Percentiles rank a stretch among this genome's conserved stretches.
phyloP scores from a whole-genome alignment of 2,329 filamentous ascomycete species.

The Pyrenophora graminea region DNA sequence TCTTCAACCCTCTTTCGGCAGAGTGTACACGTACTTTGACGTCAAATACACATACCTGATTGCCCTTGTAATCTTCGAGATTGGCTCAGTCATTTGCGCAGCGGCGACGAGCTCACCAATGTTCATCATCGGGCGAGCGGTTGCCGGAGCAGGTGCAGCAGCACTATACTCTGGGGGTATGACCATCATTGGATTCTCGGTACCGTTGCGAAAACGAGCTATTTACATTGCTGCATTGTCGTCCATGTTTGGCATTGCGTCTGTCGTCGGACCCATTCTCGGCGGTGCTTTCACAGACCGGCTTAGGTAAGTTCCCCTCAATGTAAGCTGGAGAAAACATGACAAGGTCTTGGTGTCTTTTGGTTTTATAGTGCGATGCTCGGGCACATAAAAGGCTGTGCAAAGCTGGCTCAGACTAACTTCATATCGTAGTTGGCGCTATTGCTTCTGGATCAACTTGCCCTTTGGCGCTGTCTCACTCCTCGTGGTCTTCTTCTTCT shows the following conservation, averaged over 20 bases:
- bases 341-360: too few species aligned
- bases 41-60: slow-evolving; percentile 58
- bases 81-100: slow-evolving; percentile 61
- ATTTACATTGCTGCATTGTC: slow-evolving; percentile 47
- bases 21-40: slow-evolving; percentile 64
- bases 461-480: slow-evolving; percentile 51
- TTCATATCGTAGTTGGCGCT: slow-evolving; percentile 47
- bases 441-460: slow-evolving; percentile 43
- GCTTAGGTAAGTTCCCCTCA: slow-evolving; percentile 4
- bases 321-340: too few species aligned
- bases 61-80: slow-evolving; percentile 52
- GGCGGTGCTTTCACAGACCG: slow-evolving; percentile 50
- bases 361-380: too few species aligned
- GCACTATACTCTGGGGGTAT: slow-evolving; percentile 59
- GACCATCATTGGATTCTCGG: slow-evolving; percentile 53
- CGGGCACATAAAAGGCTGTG: too few species aligned
- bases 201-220: slow-evolving; percentile 50
- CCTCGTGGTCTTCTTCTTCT: slow-evolving; percentile 40
- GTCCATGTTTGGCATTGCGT: slow-evolving; percentile 47
- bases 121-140: slow-evolving; percentile 60
- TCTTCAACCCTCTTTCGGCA: slow-evolving; percentile 54
- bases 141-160: slow-evolving; percentile 59
- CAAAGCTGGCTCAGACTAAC: too few species aligned
- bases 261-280: slow-evolving; percentile 49
- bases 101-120: slow-evolving; percentile 54